Evolutionary conservation across 768 basidiomycete genomes (phyloP).

Genomic region (Hemileccinum impolitum): DNA sequence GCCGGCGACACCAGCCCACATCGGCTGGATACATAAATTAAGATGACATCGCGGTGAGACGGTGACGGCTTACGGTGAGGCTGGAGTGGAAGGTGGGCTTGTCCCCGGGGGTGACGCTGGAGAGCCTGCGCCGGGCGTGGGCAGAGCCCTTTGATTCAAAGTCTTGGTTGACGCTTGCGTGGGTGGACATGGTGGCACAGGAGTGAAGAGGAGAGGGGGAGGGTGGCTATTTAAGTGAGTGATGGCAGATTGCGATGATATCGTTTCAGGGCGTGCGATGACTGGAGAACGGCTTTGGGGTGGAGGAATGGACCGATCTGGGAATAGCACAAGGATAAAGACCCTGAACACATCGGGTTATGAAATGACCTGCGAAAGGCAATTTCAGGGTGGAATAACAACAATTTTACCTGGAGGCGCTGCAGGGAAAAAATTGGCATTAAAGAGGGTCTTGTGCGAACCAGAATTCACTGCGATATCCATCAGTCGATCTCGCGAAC

Average conservation of each 20-base stretch:
- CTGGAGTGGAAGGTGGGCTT: conserved; percentile 60
- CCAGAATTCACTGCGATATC: not conserved
- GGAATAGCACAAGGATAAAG: conserved; percentile 7
- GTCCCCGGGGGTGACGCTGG: conserved; percentile 44
- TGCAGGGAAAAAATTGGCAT: conserved; percentile 6
- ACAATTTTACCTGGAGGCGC: not conserved
- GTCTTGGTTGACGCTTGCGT: conserved; percentile 33
- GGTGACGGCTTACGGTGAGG: conserved; percentile 52
- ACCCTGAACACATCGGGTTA: conserved; percentile 26
- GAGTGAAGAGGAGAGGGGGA: conserved; percentile 18
- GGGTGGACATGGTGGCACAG: conserved; percentile 48
- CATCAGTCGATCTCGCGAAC: conserved; percentile 4
- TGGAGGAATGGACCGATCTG: conserved; percentile 1
- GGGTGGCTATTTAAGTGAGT: conserved; percentile 33
- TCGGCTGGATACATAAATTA: conserved; percentile 50
- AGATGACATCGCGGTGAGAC: not conserved
- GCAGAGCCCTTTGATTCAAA: conserved; percentile 67
- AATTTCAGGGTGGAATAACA: not conserved
- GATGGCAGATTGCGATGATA: conserved; percentile 4
- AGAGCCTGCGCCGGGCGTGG: conserved; percentile 65
- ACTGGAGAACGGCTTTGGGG: conserved; percentile 1
- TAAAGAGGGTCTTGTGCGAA: conserved; percentile 10
- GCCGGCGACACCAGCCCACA: conserved; percentile 85
- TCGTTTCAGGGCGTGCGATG: conserved; percentile 11
- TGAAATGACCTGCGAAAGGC: conserved; percentile 4